These are phyloP conservation scores for Antrodiella citrinella DNA, from an alignment of 768 basidiomycete species.

Conservation along the genomic window DNA sequence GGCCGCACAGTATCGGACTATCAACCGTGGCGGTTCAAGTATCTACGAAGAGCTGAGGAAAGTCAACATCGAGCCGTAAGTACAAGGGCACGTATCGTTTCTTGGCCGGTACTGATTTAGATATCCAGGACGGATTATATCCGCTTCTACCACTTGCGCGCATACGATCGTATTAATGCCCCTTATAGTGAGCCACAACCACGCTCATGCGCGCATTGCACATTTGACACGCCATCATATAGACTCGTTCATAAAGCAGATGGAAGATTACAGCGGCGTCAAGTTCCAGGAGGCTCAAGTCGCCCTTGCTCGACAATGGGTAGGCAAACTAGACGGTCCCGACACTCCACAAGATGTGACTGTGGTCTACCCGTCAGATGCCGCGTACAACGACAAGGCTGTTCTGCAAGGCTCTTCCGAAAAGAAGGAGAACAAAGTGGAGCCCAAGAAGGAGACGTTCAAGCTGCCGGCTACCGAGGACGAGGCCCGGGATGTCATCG, in stretches of 20 bases:
- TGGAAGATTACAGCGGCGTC: slow-evolving; percentile 70
- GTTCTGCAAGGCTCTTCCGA: background rate
- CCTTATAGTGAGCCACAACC: slow-evolving; percentile 48
- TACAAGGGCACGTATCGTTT: too few relatives aligned
- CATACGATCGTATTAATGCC: slow-evolving; percentile 87
- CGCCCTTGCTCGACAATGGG: slow-evolving; percentile 72
- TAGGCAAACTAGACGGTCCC: slow-evolving; percentile 35
- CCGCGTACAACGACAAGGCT: slow-evolving; percentile 35
- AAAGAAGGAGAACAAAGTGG: background rate
- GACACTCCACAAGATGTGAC: slow-evolving; percentile 43
- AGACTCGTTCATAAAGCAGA: slow-evolving; percentile 49
- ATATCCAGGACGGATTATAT: slow-evolving; percentile 66
- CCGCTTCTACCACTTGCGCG: slow-evolving; percentile 85
- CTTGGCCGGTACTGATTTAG: background rate
- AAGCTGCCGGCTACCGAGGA: slow-evolving; percentile 57
- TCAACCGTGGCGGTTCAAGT: slow-evolving; percentile 82
- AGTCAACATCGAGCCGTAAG: slow-evolving; percentile 75
- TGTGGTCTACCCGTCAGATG: slow-evolving; percentile 45
- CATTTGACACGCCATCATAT: too few relatives aligned
- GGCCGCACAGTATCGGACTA: slow-evolving; percentile 82
- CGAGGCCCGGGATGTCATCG: slow-evolving; percentile 62
- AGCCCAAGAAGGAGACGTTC: slow-evolving; percentile 50
- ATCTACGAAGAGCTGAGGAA: slow-evolving; percentile 78
- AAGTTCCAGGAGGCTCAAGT: slow-evolving; percentile 82
- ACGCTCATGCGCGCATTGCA: too few relatives aligned